Conservation (phyloP, 768 basidiomycete genomes). For the Phaffia australis region DNA sequence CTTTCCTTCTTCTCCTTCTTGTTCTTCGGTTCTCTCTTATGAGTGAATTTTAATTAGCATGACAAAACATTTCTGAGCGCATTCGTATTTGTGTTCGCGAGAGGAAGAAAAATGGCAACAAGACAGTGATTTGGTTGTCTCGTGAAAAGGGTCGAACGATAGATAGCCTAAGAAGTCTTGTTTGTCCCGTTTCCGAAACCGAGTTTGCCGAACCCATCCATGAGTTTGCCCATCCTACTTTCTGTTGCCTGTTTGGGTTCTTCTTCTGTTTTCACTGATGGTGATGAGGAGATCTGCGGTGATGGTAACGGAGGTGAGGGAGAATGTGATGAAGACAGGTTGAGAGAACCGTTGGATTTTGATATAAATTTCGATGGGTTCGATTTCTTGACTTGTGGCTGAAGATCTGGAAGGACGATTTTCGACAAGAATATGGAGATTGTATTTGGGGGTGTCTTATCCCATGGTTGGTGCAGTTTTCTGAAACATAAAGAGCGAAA, state of each 20-base stretch:
- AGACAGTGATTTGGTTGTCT: no score
- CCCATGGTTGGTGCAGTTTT: constrained; percentile 9
- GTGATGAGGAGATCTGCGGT: not conserved
- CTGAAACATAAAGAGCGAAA: no score
- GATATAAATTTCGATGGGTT: not conserved
- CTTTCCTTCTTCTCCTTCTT: not conserved
- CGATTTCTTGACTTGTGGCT: constrained; percentile 8
- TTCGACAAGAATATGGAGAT: constrained; percentile 21
- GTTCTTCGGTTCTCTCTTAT: not conserved
- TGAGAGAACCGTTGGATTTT: not conserved
- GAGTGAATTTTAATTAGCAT: no score
- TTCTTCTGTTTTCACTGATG: not conserved
- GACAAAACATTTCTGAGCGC: no score
- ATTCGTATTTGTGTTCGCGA: no score
- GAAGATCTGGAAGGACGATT: constrained; percentile 15
- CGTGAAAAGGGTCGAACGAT: no score
- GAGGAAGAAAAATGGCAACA: no score
- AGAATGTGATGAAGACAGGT: not conserved
- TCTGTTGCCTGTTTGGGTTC: not conserved
- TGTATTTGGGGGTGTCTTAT: not conserved
- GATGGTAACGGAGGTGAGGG: not conserved
- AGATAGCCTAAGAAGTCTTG: no score
- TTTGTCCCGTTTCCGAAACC: not conserved
- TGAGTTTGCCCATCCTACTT: constrained; percentile 1
- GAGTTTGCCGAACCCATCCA: constrained; percentile 4